A percentile compares a stretch with the other conserved stretches of the same genome.
Conservation (phyloP, 2,329 filamentous ascomycete species). For the Colletotrichum paranaense region DNA sequence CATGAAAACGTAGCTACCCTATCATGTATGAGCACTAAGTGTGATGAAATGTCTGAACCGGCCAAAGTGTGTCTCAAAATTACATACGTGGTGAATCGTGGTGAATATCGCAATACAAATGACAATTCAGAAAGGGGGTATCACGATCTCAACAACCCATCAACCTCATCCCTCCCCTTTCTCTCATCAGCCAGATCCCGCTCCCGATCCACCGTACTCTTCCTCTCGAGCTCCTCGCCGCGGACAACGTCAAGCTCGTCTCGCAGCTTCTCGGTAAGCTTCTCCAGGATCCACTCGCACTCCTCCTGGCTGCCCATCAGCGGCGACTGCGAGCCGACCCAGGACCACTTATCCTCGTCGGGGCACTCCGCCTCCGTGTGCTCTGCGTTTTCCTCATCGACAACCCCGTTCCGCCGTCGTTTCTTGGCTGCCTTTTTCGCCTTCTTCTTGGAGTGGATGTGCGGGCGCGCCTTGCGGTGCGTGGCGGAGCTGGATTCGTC, state of each 20-base stretch:
- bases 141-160: neutral
- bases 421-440: constrained; percentile 33
- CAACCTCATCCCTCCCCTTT: constrained; percentile 33
- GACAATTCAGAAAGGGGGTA: neutral
- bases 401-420: constrained; percentile 28
- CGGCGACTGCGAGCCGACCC: constrained; percentile 77
- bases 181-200: constrained; percentile 58
- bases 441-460: constrained; percentile 32
- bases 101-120: too few relatives aligned
- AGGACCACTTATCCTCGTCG: constrained; percentile 70
- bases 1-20: too few relatives aligned
- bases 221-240: constrained; percentile 25
- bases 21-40: too few relatives aligned
- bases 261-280: constrained; percentile 67
- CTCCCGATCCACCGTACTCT: constrained; percentile 43
- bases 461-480: constrained; percentile 56
- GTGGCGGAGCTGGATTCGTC: constrained; percentile 64
- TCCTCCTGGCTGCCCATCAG: constrained; percentile 77
- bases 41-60: too few relatives aligned
- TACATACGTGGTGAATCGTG: too few relatives aligned
- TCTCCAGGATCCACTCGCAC: constrained; percentile 78
- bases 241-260: constrained; percentile 58
- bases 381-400: constrained; percentile 14
- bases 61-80: too few relatives aligned
- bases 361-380: constrained; percentile 33